Evolutionary conservation across 352 stramenopile genomes (phyloP).

Genomic region (Phytophthora citricola): DNA sequence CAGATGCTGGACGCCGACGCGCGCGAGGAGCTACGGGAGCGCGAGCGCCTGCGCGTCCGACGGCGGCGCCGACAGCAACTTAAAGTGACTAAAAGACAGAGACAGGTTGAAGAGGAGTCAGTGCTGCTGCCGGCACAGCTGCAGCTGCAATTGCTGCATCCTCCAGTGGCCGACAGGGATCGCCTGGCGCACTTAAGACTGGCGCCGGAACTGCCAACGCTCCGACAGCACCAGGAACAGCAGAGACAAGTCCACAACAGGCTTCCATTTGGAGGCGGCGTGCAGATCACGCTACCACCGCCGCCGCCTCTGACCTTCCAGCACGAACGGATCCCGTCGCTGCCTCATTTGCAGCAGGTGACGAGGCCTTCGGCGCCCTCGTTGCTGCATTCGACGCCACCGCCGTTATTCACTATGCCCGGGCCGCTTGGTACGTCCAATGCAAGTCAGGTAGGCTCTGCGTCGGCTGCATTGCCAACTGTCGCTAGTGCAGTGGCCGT

Average conservation of each 20-base stretch:
- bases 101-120: slow-evolving; percentile 7
- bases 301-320: slow-evolving; percentile 30
- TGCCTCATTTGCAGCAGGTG: slow-evolving; percentile 62
- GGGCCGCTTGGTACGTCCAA: slow-evolving; percentile 17
- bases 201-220: slow-evolving; percentile 33
- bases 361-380: slow-evolving; percentile 58
- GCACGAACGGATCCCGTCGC: slow-evolving; percentile 43
- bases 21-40: slow-evolving; percentile 47
- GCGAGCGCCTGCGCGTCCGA: slow-evolving; percentile 57
- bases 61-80: slow-evolving; percentile 35
- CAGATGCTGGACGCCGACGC: slow-evolving; percentile 50
- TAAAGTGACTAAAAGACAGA: slow-evolving; percentile 11
- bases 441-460: slow-evolving; percentile 5
- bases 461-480: slow-evolving; percentile 30
- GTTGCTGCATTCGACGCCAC: slow-evolving; percentile 43
- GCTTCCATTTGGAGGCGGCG: slow-evolving; percentile 34
- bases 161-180: slow-evolving; percentile 7
- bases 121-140: background rate
- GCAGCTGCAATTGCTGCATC: slow-evolving; percentile 6
- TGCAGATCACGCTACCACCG: slow-evolving; percentile 51
- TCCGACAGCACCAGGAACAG: slow-evolving; percentile 32
- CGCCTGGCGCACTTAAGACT: slow-evolving; percentile 28
- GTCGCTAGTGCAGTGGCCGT: slow-evolving; percentile 30
- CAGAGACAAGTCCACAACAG: slow-evolving; percentile 30
- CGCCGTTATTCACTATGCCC: slow-evolving; percentile 38